A percentile compares a stretch with the other conserved stretches of the same genome.
These are phyloP conservation scores for Boletus subluridellus DNA, from an alignment of 1,284 basidiomycete genomes.

Conservation along the genomic window DNA sequence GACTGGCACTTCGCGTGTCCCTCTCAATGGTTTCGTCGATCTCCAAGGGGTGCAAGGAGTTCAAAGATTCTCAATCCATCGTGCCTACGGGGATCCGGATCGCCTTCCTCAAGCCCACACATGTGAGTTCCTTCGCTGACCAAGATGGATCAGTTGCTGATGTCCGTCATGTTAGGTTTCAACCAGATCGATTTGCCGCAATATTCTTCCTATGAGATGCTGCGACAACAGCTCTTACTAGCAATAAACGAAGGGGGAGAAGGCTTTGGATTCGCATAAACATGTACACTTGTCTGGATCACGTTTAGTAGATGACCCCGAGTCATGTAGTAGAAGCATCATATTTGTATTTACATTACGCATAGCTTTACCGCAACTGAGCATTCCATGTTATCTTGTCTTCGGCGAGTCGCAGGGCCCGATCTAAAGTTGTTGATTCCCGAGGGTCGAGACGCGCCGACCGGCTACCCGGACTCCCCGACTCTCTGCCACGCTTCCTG, in stretches of 20 bases:
- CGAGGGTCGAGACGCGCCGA: not conserved
- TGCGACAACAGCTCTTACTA: conserved; percentile 81
- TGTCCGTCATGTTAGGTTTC: conserved; percentile 52
- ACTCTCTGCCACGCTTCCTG: not conserved
- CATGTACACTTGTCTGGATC: conserved; percentile 5
- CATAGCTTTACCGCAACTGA: conserved; percentile 18
- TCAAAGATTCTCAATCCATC: conserved; percentile 95
- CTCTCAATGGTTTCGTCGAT: conserved; percentile 89
- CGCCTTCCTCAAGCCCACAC: conserved; percentile 89
- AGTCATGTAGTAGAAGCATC: conserved; percentile 32
- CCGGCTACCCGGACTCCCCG: not conserved
- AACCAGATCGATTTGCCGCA: conserved; percentile 87
- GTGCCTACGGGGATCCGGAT: conserved; percentile 83
- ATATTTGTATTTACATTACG: conserved; percentile 36
- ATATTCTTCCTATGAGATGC: conserved; percentile 91
- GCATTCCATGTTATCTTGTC: not conserved
- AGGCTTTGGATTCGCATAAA: conserved; percentile 79
- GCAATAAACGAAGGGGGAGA: conserved; percentile 94
- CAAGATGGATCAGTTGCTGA: conserved; percentile 12
- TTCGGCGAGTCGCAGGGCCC: not conserved
- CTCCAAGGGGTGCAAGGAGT: conserved; percentile 93
- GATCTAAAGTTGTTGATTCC: not conserved
- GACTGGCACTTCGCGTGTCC: conserved; percentile 92
- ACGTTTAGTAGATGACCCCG: conserved; percentile 16
- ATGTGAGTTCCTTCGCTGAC: conserved; percentile 49